Percentiles rank a stretch among this genome's conserved stretches.
Evolutionary conservation across 164 flowering plant species (phyloP).

Genomic region (Amborella trichopoda): DNA sequence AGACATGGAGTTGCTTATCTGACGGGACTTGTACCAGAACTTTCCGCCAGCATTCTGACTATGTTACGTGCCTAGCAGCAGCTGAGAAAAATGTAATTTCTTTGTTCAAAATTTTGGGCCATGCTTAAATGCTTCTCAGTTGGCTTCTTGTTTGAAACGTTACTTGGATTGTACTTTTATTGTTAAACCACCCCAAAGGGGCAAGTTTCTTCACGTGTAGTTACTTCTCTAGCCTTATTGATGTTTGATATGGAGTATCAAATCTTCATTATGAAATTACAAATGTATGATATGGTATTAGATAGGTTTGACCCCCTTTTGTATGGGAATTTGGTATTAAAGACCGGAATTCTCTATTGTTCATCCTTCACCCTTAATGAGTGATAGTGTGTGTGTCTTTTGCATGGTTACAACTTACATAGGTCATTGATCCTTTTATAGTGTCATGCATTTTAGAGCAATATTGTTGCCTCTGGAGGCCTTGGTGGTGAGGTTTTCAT

Average conservation of each 20-base stretch:
- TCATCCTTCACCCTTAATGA: background rate
- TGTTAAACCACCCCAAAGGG: too few species aligned
- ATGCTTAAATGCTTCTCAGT: slow-evolving; percentile 4
- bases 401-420: slow-evolving; percentile 7
- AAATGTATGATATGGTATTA: too few species aligned
- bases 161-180: too few species aligned
- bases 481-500: slow-evolving; percentile 97
- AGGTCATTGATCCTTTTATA: slow-evolving; percentile 48
- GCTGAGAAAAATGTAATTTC: slow-evolving; percentile 80
- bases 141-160: too few species aligned
- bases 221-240: too few species aligned
- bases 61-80: slow-evolving; percentile 90
- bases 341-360: background rate
- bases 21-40: slow-evolving; percentile 77
- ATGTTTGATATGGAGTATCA: too few species aligned
- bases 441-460: slow-evolving; percentile 83
- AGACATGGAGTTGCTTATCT: slow-evolving; percentile 88
- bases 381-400: background rate
- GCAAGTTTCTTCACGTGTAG: too few species aligned
- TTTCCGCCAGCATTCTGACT: slow-evolving; percentile 85
- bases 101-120: slow-evolving; percentile 7
- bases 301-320: too few species aligned
- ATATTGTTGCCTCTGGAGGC: slow-evolving; percentile 93
- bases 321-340: too few species aligned
- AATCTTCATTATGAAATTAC: too few species aligned